Evolutionary conservation across 805 yeast genomes (phyloP), one percentile per base, ranked within the genome.

Genomic region (Grigorovia humatica): DNA sequence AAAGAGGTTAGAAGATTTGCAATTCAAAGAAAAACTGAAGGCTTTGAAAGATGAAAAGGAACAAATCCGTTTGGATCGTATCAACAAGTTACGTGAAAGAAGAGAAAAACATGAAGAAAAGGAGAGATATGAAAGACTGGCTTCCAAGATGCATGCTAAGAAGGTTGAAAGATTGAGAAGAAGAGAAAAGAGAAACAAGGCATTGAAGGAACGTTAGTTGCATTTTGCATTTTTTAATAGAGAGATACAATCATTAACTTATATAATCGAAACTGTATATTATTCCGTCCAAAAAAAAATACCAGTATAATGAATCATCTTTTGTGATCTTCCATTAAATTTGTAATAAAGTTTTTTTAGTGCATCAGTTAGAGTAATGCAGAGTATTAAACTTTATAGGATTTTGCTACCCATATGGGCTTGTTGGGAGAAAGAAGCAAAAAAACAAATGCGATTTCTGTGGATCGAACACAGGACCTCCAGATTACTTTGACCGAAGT

Each of bases 101-200:
- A 78, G 85, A 63, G 89, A 82, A 59, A 79, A 80, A 67, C 85
- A 84, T 74, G 96, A 78, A 52, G 99, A 91, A 68, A 81, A 80
- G 68, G 97, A 91, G 66, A 79, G 99, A 61, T 87, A 82, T 64
- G 95, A 85, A 62, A 75, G 74, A 63, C 66, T 91, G 65, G 93
- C 96, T 12, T 77, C 79, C 52, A 88, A 85, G 70, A 87, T 91
- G 96, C 91, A 88, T 65, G 85, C 85, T 44, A 90, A 89, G 82
- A 85, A 81, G 74, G 86, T 89, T 43, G 98, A 89, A 57, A 80
- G 99, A 70, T 67, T 91, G 71, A 83, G 85, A 72, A 83, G 85
- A 74, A 82, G 85, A 65, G 99, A 91, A 66, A 91, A 91, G 84
- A 83, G 98, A 72, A 91, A 90, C 73, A 91, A 91, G 72, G 74